Evolutionary conservation across 108 stramenopile genomes (phyloP), one percentile per base, ranked within the genome.

Genomic region (Nitzschia sp.): DNA sequence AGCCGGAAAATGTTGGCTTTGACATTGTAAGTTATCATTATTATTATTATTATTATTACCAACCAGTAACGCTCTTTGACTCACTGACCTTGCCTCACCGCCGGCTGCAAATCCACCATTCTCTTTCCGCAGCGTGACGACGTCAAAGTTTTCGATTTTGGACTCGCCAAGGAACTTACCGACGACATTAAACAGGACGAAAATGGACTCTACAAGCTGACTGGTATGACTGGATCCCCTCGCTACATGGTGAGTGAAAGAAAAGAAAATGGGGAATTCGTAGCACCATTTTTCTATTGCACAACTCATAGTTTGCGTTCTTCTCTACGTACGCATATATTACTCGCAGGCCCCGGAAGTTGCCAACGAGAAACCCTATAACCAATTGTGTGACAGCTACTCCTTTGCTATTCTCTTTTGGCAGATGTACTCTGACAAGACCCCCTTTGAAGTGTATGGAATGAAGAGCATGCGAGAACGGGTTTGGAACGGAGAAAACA

Each of bases 341-440:
- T n/a, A n/a, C n/a, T n/a, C 86, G 35, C 88, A 92, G 63, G 48
- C 48, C 48, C 48, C 48, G 4, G 48, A 50, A 50, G 86, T 90
- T n/a, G 76, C 73, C 19, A 62, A 71, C 6, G 69, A 35, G 4
- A 35, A 88, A 45, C 76, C 85, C 9, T 94, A 94, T 81, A 92
- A 87, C 54, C 45, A 56, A 17, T 72, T 64, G 44, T 87, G 77
- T 3, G 93, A 94, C 58, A 76, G 86, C 2, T 94, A 90, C 66
- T 82, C 80, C 38, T 92, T 89, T 63, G 84, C 80, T 11, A 56
- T 94, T 15, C 64, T 94, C 23, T 38, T 88, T 33, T 92, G 89
- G 80, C 79, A 87, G 66, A 83, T 88, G 9, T 34, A 81, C 9
- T 58, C 87, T 21, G 26, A 79, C 35, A 52, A 73, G 26, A 65